Base-by-base conservation (phyloP, 192 early-diverging fungal genomes). In the Rhizoclosmatium globosum region DNA sequence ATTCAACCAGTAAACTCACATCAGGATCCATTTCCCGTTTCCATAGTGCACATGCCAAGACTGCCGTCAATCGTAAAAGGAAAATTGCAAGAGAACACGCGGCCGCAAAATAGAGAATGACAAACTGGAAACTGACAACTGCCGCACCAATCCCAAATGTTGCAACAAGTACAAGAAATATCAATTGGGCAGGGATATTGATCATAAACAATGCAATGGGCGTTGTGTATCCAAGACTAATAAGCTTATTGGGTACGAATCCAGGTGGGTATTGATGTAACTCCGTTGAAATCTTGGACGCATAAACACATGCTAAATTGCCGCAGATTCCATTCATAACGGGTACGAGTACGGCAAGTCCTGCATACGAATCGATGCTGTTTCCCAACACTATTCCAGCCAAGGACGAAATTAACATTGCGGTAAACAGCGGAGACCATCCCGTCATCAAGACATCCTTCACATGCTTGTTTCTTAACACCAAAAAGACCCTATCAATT, bases 361-460 rank as follows among this genome's bases (percentile, higher is more conserved):
- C 92, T 38, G 83, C 82, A 65, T 87, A 94, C 59, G 82, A 76
- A 64, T 91, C 90, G n/a, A 94, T 86, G 75, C 89, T 94, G 4
- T 82, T 82, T 68, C 94, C 93, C 39, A 94, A 68, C 1, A 91
- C 89, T 57, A 94, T 78, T 21, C 93, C 93, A 43, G 88, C 91
- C 41, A 89, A 79, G 69, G 90, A 90, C 42, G 80, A 81, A 45
- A 87, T 94, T 2, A 88, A 78, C 83, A 95, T 94, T 6, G 95
- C 94, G 50, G 88, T 84, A 11, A 94, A 84, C 21, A 96, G 83
- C 1, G 94, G 93, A 2, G 88, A 84, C 93, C 94, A 96, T 39
- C 94, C 95, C 47, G 85, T 86, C 73, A 82, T 82, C 1, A 94
- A 67, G n/a, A 94, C 85, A 61, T 88, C 84, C 13, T 87, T 81